Percentiles rank a stretch among this genome's conserved stretches.
Evolutionary conservation across 2,329 filamentous ascomycete species (phyloP).

Genomic region (Emergomyces africanus): DNA sequence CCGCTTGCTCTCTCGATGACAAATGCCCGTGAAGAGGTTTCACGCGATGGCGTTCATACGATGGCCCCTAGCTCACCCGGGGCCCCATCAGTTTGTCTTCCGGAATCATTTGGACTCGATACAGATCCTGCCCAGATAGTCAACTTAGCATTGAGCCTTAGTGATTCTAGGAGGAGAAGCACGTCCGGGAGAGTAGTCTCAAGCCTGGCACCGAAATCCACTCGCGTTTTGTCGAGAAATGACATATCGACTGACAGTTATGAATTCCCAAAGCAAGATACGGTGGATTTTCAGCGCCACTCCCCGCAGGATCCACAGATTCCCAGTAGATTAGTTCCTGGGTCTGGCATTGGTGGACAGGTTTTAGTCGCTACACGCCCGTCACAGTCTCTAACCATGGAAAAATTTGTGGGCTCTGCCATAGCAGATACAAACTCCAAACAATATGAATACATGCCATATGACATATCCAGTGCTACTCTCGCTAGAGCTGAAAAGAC

Average conservation of each 20-base stretch:
- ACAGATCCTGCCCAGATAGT: constrained; percentile 82
- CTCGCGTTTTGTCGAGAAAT: constrained; percentile 1
- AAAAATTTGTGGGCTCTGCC: neutral
- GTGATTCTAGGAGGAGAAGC: constrained; percentile 48
- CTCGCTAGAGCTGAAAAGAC: constrained; percentile 72
- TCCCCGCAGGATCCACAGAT: neutral
- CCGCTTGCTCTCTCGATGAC: constrained; percentile 17
- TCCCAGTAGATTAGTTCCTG: neutral
- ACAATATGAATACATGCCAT: constrained; percentile 22
- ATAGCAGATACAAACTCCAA: constrained; percentile 12
- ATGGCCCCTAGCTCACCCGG: constrained; percentile 5
- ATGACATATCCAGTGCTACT: constrained; percentile 62
- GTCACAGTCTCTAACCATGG: neutral
- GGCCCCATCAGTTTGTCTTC: neutral
- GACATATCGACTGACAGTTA: neutral
- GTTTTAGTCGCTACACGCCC: neutral
- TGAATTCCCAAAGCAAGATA: neutral
- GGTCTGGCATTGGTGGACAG: neutral
- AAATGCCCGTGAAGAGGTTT: constrained; percentile 11
- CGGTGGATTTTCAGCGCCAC: neutral
- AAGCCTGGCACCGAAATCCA: neutral
- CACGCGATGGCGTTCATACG: constrained; percentile 2
- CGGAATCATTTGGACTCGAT: constrained; percentile 37
- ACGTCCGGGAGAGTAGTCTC: constrained; percentile 6
- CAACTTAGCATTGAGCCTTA: constrained; percentile 79